A percentile compares a stretch with the other conserved stretches of the same genome.
Evolutionary conservation across 2,329 filamentous ascomycete genomes (phyloP).

Genomic region (Thelonectria rubi): DNA sequence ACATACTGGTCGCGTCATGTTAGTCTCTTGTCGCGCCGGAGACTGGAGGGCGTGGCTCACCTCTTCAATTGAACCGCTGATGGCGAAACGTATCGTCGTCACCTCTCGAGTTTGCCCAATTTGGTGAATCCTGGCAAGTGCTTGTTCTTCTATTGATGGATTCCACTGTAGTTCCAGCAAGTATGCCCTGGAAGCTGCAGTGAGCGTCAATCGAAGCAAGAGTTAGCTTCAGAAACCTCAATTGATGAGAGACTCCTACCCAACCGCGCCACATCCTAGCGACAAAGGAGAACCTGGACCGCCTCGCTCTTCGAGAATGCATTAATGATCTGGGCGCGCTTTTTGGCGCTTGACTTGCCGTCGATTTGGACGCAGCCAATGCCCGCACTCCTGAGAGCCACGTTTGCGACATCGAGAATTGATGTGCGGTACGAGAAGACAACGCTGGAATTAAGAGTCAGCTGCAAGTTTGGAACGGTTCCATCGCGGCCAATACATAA

Average conservation of each 20-base stretch:
- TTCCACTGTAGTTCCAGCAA: conserved; percentile 8
- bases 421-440: conserved; percentile 2
- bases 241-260: neutral
- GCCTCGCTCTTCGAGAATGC: neutral
- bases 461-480: neutral
- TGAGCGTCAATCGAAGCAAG: neutral
- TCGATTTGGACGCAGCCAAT: neutral
- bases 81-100: conserved; percentile 4
- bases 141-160: conserved; percentile 3
- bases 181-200: conserved; percentile 5
- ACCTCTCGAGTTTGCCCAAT: conserved; percentile 5
- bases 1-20: neutral
- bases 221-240: neutral
- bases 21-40: neutral
- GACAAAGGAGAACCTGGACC: neutral
- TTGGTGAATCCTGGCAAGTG: conserved; percentile 3
- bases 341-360: neutral
- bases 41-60: neutral
- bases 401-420: neutral
- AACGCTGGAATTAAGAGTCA: neutral
- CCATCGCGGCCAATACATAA: neutral
- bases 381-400: neutral
- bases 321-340: neutral
- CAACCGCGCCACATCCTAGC: conserved; percentile 2
- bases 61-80: conserved; percentile 2